Percentiles rank a stretch among this genome's conserved stretches.
Conservation (phyloP, 2,329 filamentous ascomycete species). For the Aspergillus proliferans region DNA sequence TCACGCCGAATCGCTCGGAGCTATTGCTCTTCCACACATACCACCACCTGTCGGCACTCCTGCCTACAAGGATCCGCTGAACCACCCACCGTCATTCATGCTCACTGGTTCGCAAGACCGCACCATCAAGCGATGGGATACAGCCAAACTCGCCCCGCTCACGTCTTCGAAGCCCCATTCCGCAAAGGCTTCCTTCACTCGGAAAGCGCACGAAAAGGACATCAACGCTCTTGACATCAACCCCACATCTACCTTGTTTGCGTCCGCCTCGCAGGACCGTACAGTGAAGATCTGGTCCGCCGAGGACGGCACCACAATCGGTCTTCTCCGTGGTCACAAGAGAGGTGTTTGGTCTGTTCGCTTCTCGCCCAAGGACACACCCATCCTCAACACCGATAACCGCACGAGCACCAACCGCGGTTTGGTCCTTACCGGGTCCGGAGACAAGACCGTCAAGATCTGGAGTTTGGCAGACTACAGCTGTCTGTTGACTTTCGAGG, state of each 20-base stretch:
- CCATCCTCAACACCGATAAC: conserved; percentile 66
- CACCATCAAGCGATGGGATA: conserved; percentile 91
- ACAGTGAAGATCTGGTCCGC: conserved; percentile 96
- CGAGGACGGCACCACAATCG: conserved; percentile 82
- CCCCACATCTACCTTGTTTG: conserved; percentile 69
- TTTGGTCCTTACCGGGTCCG: conserved; percentile 80
- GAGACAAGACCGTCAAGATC: conserved; percentile 91
- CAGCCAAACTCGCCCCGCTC: conserved; percentile 56
- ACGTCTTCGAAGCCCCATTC: conserved; percentile 27
- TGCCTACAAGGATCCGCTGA: conserved; percentile 66
- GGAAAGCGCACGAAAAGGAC: conserved; percentile 97
- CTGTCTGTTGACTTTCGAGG: conserved; percentile 89
- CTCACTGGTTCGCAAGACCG: conserved; percentile 92
- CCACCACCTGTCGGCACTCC: conserved; percentile 62
- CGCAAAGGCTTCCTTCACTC: conserved; percentile 65
- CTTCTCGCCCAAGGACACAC: conserved; percentile 75
- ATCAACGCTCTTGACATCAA: conserved; percentile 92
- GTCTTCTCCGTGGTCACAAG: conserved; percentile 85
- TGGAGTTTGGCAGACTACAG: conserved; percentile 92
- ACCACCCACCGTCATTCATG: conserved; percentile 74
- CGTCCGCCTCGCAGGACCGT: conserved; percentile 92
- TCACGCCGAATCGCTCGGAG: conserved; percentile 88
- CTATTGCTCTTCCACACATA: conserved; percentile 72
- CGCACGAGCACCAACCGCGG: conserved; percentile 68
- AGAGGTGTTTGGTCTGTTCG: conserved; percentile 93